Conservation (phyloP, 2,329 filamentous ascomycete genomes). For the Chrysoporthe deuterocubensis region DNA sequence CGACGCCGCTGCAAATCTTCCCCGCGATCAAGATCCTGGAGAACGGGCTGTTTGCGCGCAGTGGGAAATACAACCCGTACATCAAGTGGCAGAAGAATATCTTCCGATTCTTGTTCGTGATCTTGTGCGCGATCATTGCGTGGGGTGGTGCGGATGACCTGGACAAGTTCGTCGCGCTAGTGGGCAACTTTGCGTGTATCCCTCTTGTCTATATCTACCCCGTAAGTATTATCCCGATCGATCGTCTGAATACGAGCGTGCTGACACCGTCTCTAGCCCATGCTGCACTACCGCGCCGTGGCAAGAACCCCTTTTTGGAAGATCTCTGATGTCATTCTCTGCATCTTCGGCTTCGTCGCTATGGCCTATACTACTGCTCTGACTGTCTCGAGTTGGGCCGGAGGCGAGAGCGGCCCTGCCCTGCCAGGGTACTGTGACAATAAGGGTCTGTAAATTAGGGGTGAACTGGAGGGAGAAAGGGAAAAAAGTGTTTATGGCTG, state of each 20-base stretch:
- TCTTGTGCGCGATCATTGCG: conserved; percentile 82
- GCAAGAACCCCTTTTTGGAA: conserved; percentile 71
- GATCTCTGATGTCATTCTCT: conserved; percentile 73
- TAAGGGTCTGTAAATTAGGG: conserved; percentile 33
- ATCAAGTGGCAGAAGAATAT: conserved; percentile 99
- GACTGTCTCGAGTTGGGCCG: conserved; percentile 86
- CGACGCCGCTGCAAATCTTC: conserved; percentile 95
- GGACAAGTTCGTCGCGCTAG: conserved; percentile 95
- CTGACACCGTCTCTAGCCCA: conserved; percentile 63
- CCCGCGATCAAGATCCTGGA: conserved; percentile 96
- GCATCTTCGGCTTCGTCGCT: conserved; percentile 80
- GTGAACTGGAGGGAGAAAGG: neutral
- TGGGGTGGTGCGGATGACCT: conserved; percentile 92
- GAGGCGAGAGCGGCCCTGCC: conserved; percentile 49
- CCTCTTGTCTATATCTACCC: conserved; percentile 97
- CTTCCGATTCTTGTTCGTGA: conserved; percentile 92
- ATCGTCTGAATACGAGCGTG: neutral
- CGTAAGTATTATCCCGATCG: conserved; percentile 59
- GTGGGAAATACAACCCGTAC: conserved; percentile 95
- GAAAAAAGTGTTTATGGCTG: neutral
- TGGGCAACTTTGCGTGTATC: conserved; percentile 97
- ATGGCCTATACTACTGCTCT: conserved; percentile 92
- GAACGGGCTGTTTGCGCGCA: conserved; percentile 90
- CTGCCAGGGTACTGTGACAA: conserved; percentile 60
- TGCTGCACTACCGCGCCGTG: conserved; percentile 85